Base-by-base conservation (phyloP, 2,329 filamentous ascomycete genomes). In the Alternaria alternata region DNA sequence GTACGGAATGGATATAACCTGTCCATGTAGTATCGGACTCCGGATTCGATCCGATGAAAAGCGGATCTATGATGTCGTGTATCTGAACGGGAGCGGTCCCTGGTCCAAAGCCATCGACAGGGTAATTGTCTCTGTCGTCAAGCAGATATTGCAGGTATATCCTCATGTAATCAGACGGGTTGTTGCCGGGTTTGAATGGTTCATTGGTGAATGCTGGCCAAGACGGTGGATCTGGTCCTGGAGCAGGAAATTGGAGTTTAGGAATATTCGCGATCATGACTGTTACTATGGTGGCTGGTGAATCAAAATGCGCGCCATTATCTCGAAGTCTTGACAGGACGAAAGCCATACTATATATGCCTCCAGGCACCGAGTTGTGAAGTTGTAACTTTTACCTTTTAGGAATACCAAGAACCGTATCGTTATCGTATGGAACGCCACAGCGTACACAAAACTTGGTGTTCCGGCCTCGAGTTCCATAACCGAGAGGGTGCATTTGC, bases 371-470 rank as follows among this genome's bases (percentile, higher is more conserved):
- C 22, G 34, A 51, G 41, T 57, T 30, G 34, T 9, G 16, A 12
- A 18, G 26, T 41, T 26, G 3, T 24, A 20, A 49, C 30, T n/a
- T 22, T 41, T 34, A n/a, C 52, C 7, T 49, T 12, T 38, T 55
- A 38, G 39, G 41, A 14, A 47, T 34, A 51, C 47, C 53, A 60
- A 60, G 57, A 24, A 11, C 46, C 20, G 41, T 24, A 36, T 57
- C 47, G 8, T 41, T 34, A 42, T 56, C 22, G 22, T 36, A n/a
- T 18, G 9, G 16, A 51, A 32, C 46, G 57, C 57, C 52, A 57
- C 39, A 41, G 5, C 16, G 39, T 57, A 41, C 44, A 16, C 26
- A 32, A 44, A 39, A 44, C 57, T 46, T 59, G 32, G 30, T 34
- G 12, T 26, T 59, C 38, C 52, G 26, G 20, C 48, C n/a, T 56